A percentile compares a stretch with the other conserved stretches of the same genome.
Conservation (phyloP, 345 rosid genomes). For the Salix udensis region DNA sequence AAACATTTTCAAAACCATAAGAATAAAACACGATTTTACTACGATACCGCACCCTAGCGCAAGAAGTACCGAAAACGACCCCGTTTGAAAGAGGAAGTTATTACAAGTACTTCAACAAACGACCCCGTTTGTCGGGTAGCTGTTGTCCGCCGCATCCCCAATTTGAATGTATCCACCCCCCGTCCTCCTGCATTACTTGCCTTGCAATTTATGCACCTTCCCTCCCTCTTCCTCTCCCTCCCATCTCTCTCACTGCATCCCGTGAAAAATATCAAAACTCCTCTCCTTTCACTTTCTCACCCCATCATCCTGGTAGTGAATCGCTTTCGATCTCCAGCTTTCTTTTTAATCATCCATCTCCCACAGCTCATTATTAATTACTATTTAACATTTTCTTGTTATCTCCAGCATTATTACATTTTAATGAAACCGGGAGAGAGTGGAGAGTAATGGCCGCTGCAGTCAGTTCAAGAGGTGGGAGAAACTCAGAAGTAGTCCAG, state of each 20-base stretch:
- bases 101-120: not conserved
- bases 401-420: not conserved
- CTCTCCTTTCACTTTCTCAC: not conserved
- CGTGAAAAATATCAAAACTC: constrained; percentile 19
- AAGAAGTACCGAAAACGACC: too few relatives aligned
- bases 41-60: too few relatives aligned
- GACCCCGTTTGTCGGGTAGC: constrained; percentile 42
- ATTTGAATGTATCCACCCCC: constrained; percentile 29
- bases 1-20: too few relatives aligned
- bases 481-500: constrained; percentile 29
- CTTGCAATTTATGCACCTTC: not conserved
- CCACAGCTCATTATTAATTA: not conserved
- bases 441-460: constrained; percentile 8
- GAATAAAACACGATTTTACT: too few relatives aligned
- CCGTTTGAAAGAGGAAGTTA: not conserved
- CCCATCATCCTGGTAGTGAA: not conserved
- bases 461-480: constrained; percentile 41
- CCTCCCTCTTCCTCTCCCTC: not conserved
- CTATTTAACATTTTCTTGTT: not conserved
- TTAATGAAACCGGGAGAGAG: constrained; percentile 7
- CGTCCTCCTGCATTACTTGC: not conserved
- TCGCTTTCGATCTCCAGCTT: not conserved
- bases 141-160: constrained; percentile 58
- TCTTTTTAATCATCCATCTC: not conserved
- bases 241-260: not conserved